Evolutionary conservation across 192 early-diverging fungal species (phyloP).

Genomic region (Endogone sp.): DNA sequence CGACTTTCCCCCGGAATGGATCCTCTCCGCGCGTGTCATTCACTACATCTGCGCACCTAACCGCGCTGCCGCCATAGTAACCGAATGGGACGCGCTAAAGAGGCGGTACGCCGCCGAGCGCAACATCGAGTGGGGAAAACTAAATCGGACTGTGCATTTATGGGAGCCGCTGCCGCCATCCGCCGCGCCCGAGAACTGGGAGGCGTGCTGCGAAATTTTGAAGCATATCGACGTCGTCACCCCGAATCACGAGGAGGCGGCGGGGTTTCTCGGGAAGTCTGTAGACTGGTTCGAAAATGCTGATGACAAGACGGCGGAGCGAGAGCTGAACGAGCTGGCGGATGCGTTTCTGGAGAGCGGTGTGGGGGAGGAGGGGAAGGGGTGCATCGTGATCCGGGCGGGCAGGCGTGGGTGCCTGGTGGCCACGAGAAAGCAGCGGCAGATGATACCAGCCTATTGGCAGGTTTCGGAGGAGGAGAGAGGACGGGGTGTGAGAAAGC

Average conservation of each 20-base stretch:
- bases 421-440: constrained; percentile 2
- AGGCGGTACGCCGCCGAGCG: constrained; percentile 7
- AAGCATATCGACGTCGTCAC: constrained; percentile 25
- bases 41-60: constrained; percentile 35
- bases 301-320: constrained; percentile 1
- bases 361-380: constrained; percentile 12
- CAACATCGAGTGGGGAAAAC: background rate
- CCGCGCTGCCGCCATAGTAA: constrained; percentile 19
- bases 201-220: constrained; percentile 12
- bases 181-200: constrained; percentile 19
- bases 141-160: constrained; percentile 21
- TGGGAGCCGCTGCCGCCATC: constrained; percentile 42
- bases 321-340: constrained; percentile 14
- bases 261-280: constrained; percentile 22
- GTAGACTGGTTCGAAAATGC: constrained; percentile 1
- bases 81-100: constrained; percentile 24
- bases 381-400: constrained; percentile 32
- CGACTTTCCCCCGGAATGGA: constrained; percentile 29
- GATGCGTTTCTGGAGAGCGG: constrained; percentile 13
- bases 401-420: constrained; percentile 23
- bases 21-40: constrained; percentile 17
- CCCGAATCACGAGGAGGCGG: constrained; percentile 45
- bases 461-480: background rate
- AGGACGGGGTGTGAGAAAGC: background rate
- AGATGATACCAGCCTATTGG: constrained; percentile 37